Evolutionary conservation across 352 stramenopile species (phyloP), one percentile per base, ranked within the genome.

Genomic region (Phytophthora meadii): DNA sequence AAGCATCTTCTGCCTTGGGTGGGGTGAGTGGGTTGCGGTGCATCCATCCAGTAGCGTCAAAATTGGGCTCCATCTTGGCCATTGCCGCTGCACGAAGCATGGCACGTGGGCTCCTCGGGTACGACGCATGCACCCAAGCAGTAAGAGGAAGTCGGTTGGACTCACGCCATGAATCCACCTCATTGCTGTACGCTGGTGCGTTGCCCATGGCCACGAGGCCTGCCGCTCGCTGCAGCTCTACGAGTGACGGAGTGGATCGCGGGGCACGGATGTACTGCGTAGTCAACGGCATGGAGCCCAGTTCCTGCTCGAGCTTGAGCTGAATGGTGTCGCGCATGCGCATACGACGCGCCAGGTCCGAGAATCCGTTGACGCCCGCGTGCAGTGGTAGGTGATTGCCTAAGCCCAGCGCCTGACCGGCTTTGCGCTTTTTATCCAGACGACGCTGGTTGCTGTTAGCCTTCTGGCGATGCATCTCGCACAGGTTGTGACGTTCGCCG

Each of bases 391-490:
- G 42, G 48, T 69, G 63, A 9, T 48, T 54, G 39, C 68, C 63
- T 15, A 81, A 52, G 0, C 73, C 73, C n/a, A 81, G 61, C 14
- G 55, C 65, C 49, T 83, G 74, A 6, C 77, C 74, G 25, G 74
- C 75, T 61, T 92, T 92, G 52, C 84, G 81, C 62, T 86, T 86
- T 50, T 88, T 84, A 69, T 95, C 83, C 8, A 93, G 76, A 19
- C 87, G 85, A 8, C 85, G 84, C 65, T 95, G 87, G 65, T 91
- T 93, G 54, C 82, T 82, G 65, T 95, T 95, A 50, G 87, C 87
- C 36, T 88, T 88, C 60, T 89, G 81, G 3, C 87, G 84, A 67
- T 95, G 87, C 71, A 90, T 84, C 63, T 95, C 86, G 68, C 87
- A 95, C 65, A 95, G 74, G 41, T 89, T 92, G 75, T 95, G 87